These are phyloP conservation scores for Xerocomus amazonicus DNA, from an alignment of 1,284 basidiomycete genomes.

Conservation along the genomic window DNA sequence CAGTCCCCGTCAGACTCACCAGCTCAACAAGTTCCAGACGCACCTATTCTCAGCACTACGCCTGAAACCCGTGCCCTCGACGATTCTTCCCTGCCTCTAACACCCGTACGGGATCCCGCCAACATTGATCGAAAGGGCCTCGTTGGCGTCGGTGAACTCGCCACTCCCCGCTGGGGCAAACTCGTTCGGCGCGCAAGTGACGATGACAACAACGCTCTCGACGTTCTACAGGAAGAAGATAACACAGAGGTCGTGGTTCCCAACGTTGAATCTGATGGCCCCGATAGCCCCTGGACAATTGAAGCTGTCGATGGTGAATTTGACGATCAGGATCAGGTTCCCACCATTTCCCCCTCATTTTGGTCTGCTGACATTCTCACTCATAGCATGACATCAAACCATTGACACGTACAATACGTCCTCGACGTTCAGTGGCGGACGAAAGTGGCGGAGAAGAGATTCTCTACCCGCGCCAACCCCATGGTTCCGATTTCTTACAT, in stretches of 20 bases:
- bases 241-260: conserved; percentile 39
- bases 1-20: conserved; percentile 65
- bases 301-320: conserved; percentile 77
- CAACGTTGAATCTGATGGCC: conserved; percentile 43
- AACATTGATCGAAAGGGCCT: conserved; percentile 84
- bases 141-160: conserved; percentile 93
- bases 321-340: conserved; percentile 65
- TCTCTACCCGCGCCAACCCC: conserved; percentile 67
- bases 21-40: conserved; percentile 11
- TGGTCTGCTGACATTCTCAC: conserved; percentile 19
- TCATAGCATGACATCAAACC: conserved; percentile 38
- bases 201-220: conserved; percentile 31
- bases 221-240: conserved; percentile 44
- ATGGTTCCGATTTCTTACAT: conserved; percentile 33
- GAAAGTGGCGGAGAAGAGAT: conserved; percentile 84
- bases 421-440: conserved; percentile 61
- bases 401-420: conserved; percentile 47
- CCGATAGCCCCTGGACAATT: conserved; percentile 83
- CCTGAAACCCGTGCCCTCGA: conserved; percentile 40
- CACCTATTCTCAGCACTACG: conserved; percentile 38
- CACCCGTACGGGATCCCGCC: conserved; percentile 76
- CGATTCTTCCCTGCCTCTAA: conserved; percentile 66
- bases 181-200: conserved; percentile 28
- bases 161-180: conserved; percentile 90
- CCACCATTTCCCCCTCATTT: conserved; percentile 6